Evolutionary conservation across 192 early-diverging fungal species (phyloP).

Genomic region (Dissophora ornata): DNA sequence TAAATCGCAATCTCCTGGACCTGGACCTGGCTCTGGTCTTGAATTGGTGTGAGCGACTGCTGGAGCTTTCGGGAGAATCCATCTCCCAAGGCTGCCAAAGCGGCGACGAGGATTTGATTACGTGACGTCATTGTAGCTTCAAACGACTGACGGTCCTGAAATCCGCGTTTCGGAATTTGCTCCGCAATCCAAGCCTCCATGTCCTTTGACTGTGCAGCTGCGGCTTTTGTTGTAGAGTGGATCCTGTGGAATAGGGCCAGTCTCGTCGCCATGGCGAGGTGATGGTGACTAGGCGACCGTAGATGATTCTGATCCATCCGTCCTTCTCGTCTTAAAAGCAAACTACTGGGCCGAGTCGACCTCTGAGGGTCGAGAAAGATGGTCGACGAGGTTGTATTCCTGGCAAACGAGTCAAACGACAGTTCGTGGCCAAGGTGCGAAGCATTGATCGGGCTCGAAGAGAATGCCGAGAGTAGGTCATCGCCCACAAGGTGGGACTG

Average conservation of each 20-base stretch:
- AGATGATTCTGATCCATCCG: constrained; percentile 7
- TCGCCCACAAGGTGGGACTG: background rate
- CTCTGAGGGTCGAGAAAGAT: constrained; percentile 19
- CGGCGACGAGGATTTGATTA: constrained; percentile 3
- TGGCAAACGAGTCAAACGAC: constrained; percentile 18
- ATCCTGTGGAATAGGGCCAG: constrained; percentile 42
- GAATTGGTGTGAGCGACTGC: background rate
- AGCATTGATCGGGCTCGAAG: too few relatives aligned
- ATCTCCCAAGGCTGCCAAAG: constrained; percentile 14
- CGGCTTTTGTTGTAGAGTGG: constrained; percentile 23
- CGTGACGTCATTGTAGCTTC: constrained; percentile 21
- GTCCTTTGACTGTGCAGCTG: constrained; percentile 28
- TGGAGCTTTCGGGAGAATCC: constrained; percentile 8
- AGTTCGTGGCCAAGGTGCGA: background rate
- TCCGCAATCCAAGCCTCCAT: constrained; percentile 40
- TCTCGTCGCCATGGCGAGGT: constrained; percentile 37
- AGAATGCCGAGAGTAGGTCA: constrained; percentile 5
- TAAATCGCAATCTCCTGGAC: constrained; percentile 36
- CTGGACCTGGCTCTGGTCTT: constrained; percentile 7
- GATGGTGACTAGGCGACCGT: constrained; percentile 6
- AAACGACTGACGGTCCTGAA: constrained; percentile 23
- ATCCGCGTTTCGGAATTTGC: constrained; percentile 16
- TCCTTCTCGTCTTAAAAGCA: constrained; percentile 40
- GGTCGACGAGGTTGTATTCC: constrained; percentile 2
- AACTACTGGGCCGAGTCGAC: constrained; percentile 7